Percentiles rank a stretch among this genome's conserved stretches.
phyloP scores from a whole-genome alignment of 768 basidiomycete species.

The Amanita brunnescens region DNA sequence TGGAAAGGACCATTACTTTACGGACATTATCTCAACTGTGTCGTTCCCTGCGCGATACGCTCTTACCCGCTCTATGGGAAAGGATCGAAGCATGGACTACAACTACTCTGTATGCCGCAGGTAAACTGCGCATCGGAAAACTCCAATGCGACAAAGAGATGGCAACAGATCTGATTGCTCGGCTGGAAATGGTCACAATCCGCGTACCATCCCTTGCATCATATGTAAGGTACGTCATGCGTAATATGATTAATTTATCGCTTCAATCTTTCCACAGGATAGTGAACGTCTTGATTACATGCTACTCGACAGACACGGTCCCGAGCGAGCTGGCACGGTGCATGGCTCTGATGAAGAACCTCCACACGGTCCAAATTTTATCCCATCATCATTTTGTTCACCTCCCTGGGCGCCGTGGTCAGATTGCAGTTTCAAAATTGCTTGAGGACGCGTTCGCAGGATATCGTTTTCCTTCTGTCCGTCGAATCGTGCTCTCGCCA shows the following conservation, averaged over 20 bases:
- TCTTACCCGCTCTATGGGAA: constrained; percentile 12
- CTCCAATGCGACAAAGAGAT: too few relatives aligned
- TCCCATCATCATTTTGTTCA: too few relatives aligned
- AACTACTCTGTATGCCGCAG: too few relatives aligned
- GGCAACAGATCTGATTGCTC: constrained; percentile 10
- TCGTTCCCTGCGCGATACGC: constrained; percentile 11
- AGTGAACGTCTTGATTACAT: too few relatives aligned
- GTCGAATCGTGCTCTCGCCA: neutral
- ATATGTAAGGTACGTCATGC: constrained; percentile 13
- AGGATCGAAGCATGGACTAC: constrained; percentile 15
- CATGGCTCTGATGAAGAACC: too few relatives aligned
- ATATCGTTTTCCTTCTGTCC: neutral
- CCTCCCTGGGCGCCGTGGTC: too few relatives aligned
- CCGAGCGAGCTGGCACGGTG: too few relatives aligned
- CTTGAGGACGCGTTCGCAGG: neutral
- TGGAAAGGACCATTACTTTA: constrained; percentile 7
- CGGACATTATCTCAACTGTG: constrained; percentile 15
- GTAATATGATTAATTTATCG: neutral
- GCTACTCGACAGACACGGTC: too few relatives aligned
- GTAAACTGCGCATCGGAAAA: too few relatives aligned
- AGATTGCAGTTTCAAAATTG: neutral
- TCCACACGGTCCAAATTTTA: too few relatives aligned
- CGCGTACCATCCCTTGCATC: constrained; percentile 14
- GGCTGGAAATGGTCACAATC: constrained; percentile 18
- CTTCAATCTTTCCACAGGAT: neutral